Percentiles rank a stretch among this genome's conserved stretches.
Conservation (phyloP, 108 stramenopile genomes). For the Epithemia pelagica region DNA sequence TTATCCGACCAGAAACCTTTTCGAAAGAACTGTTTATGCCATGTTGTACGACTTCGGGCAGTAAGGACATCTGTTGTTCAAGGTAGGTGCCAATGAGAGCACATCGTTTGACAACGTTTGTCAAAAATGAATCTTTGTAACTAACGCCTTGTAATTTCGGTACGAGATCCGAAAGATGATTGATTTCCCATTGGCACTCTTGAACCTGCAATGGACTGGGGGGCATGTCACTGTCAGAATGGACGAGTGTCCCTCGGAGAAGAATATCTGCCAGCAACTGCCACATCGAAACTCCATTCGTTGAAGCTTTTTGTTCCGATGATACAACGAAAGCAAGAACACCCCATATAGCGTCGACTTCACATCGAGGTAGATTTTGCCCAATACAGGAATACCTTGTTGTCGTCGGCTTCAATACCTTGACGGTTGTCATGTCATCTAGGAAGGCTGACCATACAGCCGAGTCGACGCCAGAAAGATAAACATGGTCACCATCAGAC, state of each 20-base stretch:
- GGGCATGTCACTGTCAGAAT: background rate
- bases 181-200: background rate
- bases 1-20: background rate
- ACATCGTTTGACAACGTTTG: background rate
- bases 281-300: background rate
- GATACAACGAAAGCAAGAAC: background rate
- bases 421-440: background rate
- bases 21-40: background rate
- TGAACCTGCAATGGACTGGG: background rate
- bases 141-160: background rate
- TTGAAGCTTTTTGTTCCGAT: background rate
- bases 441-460: background rate
- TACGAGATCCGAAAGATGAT: background rate
- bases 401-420: background rate
- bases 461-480: slow-evolving; percentile 4
- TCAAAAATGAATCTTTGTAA: background rate
- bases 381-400: background rate
- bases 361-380: background rate
- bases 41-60: background rate
- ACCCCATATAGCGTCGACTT: slow-evolving; percentile 3
- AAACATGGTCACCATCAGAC: background rate
- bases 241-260: background rate
- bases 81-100: background rate
- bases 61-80: background rate
- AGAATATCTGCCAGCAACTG: background rate